Conservation (phyloP, 139 green algal genomes). For the Picochlorum sp. region DNA sequence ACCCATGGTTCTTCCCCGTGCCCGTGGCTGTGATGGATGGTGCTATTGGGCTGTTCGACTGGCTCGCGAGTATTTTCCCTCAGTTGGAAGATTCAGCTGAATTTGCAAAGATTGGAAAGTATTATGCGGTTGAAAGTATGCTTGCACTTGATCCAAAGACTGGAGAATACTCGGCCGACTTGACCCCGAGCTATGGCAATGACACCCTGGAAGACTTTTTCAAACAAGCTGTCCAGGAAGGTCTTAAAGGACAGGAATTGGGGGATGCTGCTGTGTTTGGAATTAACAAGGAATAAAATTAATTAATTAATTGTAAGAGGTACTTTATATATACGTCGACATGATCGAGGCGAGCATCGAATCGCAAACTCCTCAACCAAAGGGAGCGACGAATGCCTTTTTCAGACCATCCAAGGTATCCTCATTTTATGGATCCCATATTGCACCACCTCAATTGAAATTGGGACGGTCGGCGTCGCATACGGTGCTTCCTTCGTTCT, state of each 20-base stretch:
- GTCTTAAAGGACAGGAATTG: slow-evolving; percentile 82
- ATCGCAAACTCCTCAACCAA: not conserved
- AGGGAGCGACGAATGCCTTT: not conserved
- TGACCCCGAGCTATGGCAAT: slow-evolving; percentile 85
- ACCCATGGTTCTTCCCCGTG: slow-evolving; percentile 81
- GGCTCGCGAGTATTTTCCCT: slow-evolving; percentile 76
- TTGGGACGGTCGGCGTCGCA: no score
- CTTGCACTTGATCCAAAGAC: slow-evolving; percentile 75
- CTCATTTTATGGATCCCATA: no score
- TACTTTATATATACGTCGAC: not conserved
- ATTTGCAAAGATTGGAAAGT: slow-evolving; percentile 93
- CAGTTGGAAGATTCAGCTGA: slow-evolving; percentile 56
- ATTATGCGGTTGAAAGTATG: slow-evolving; percentile 98
- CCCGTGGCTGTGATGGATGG: slow-evolving; percentile 94
- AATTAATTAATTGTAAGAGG: no score
- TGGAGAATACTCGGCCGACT: slow-evolving; percentile 66
- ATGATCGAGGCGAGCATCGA: not conserved
- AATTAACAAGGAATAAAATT: slow-evolving; percentile 18
- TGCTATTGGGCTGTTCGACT: slow-evolving; percentile 84
- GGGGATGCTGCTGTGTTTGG: slow-evolving; percentile 60
- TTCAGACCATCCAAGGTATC: not conserved
- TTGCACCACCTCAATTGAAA: no score
- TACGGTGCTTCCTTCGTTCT: no score
- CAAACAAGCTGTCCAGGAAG: slow-evolving; percentile 50
- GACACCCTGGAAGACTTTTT: slow-evolving; percentile 95